phyloP scores from a whole-genome alignment of 371 early-diverging fungal genomes.

The Circinella minor region DNA sequence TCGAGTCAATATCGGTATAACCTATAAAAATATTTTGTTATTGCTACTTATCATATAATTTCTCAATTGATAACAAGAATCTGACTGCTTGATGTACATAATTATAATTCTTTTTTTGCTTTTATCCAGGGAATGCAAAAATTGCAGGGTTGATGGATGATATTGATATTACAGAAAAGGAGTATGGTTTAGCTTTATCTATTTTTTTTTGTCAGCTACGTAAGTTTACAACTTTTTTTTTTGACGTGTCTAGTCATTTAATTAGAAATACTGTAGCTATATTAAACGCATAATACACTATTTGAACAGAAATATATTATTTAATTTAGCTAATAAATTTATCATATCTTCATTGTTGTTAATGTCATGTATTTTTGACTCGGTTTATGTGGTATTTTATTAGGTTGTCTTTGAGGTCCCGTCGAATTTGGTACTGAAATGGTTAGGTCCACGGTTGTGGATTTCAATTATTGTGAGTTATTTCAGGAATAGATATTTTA shows the following conservation, averaged over 20 bases:
- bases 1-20: constrained; percentile 55
- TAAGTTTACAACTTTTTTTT: constrained; percentile 21
- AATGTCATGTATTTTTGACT: too few species aligned
- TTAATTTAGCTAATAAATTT: too few species aligned
- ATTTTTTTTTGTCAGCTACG: constrained; percentile 71
- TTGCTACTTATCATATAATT: not conserved
- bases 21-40: too few species aligned
- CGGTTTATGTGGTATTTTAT: not conserved
- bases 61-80: not conserved
- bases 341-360: too few species aligned
- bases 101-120: not conserved
- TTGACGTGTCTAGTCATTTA: too few species aligned
- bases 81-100: not conserved
- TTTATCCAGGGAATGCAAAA: constrained; percentile 55
- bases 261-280: not conserved
- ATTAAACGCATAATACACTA: not conserved
- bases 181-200: constrained; percentile 64
- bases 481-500: constrained; percentile 2
- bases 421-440: constrained; percentile 73
- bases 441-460: constrained; percentile 68
- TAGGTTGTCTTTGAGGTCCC: constrained; percentile 73
- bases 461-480: constrained; percentile 61
- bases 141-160: constrained; percentile 53
- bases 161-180: constrained; percentile 42
- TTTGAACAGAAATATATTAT: not conserved